Base-by-base conservation (phyloP, 2,329 filamentous ascomycete species). In the Keithomyces neogunnii region DNA sequence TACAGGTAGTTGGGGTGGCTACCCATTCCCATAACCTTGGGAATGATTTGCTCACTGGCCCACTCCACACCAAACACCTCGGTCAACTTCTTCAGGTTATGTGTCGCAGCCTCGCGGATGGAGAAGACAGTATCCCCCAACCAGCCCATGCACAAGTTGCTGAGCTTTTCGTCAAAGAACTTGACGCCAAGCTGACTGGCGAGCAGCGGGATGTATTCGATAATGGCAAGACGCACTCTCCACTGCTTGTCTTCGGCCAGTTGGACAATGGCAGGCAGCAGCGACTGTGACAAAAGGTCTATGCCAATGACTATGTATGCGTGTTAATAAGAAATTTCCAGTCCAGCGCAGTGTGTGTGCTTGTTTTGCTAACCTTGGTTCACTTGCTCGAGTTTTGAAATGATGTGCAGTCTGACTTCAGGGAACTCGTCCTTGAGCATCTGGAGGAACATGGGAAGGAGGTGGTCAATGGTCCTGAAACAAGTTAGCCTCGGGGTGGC, bases 361-460 rank as follows among this genome's bases (percentile, higher is more conserved):
- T 39, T 39, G 39, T 28, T 30, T 8, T 43, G 65, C 73, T 56
- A 75, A 90, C 88, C 88, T 73, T 96, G 89, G 73, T 99, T 99
- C 57, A 99, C 93, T 56, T 95, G 82, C 74, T 99, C 95, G 51
- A 99, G 84, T 73, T 99, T 99, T n/a, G 93, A 97, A 65, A 99
- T 99, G 69, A 99, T 99, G 73, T 99, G 95, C 53, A 99, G 83
- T 56, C 93, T 87, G 48, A 99, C 93, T 67, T 99, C 93, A 28
- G 93, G 93, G 70, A 96, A 97, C 66, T 99, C 93, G 63, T 99
- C 93, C 79, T 97, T 99, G 62, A 99, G 84, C 93, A 99, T 99
- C 69, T 95, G 89, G 50, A 99, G 79, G 72, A 99, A 97, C 92
- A 99, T 99, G 50, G 93, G 93, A 44, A 99, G 81, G 44, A 99